Conservation (phyloP, 1,284 basidiomycete species). For the Cutaneotrichosporon cyanovorans region DNA sequence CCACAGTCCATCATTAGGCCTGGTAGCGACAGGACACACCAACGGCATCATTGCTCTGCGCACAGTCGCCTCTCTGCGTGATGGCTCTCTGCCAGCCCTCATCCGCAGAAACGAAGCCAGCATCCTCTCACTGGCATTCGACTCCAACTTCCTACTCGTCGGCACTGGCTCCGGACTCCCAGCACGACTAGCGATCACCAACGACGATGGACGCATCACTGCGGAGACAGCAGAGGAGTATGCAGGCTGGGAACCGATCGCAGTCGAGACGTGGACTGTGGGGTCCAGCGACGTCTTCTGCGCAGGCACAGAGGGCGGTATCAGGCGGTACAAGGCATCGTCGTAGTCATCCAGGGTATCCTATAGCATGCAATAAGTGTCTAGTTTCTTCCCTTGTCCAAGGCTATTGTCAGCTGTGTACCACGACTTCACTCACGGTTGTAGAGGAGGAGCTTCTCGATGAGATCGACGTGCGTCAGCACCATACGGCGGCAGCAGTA, state of each 20-base stretch:
- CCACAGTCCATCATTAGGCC: constrained; percentile 45
- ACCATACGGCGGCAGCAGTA: constrained; percentile 99
- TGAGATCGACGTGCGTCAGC: constrained; percentile 83
- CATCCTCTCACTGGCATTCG: constrained; percentile 52
- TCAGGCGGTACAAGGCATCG: constrained; percentile 29
- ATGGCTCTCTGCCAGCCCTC: constrained; percentile 14
- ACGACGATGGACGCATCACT: background rate
- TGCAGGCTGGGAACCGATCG: constrained; percentile 43
- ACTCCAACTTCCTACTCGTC: constrained; percentile 26
- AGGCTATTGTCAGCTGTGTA: constrained; percentile 9
- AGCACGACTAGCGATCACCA: constrained; percentile 22
- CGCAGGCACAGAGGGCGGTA: constrained; percentile 34
- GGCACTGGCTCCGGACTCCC: constrained; percentile 42
- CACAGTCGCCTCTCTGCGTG: constrained; percentile 46
- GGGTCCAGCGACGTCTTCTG: constrained; percentile 33
- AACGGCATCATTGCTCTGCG: constrained; percentile 57
- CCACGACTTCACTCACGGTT: constrained; percentile 64
- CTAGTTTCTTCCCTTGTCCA: constrained; percentile 18
- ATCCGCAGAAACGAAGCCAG: constrained; percentile 55
- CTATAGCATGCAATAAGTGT: constrained; percentile 12
- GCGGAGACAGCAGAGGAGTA: constrained; percentile 34
- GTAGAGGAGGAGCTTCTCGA: constrained; percentile 91
- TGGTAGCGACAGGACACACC: constrained; percentile 59
- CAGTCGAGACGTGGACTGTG: constrained; percentile 32
- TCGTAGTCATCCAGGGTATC: background rate